phyloP scores from a whole-genome alignment of 192 early-diverging fungal genomes.

The Coemansia sp. region DNA sequence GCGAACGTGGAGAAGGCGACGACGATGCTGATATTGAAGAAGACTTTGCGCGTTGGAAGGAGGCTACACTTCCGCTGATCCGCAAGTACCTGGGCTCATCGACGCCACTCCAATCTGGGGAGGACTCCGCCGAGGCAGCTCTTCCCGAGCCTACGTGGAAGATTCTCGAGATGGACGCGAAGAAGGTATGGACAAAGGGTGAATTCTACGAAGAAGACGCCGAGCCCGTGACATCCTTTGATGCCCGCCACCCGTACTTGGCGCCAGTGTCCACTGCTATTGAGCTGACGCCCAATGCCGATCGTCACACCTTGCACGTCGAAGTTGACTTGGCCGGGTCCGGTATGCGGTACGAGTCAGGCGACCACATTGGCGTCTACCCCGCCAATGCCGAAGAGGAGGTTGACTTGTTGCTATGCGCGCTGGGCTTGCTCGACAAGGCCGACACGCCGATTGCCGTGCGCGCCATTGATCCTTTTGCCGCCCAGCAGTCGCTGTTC shows the following conservation, averaged over 20 bases:
- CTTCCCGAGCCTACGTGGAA: conserved; percentile 54
- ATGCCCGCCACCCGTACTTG: conserved; percentile 85
- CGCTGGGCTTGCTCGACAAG: conserved; percentile 62
- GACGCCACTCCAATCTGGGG: conserved; percentile 40
- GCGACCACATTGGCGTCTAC: conserved; percentile 95
- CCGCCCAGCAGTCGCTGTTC: conserved; percentile 82
- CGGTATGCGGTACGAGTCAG: conserved; percentile 83
- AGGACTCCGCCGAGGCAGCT: conserved; percentile 10
- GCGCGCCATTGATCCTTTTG: conserved; percentile 69
- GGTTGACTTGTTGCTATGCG: conserved; percentile 63
- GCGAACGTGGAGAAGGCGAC: conserved; percentile 90
- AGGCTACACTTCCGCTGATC: conserved; percentile 75
- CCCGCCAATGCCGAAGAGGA: conserved; percentile 82
- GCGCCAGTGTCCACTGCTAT: conserved; percentile 64
- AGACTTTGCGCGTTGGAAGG: conserved; percentile 96
- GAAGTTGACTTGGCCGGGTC: conserved; percentile 88
- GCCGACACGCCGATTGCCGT: conserved; percentile 72
- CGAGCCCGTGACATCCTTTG: conserved; percentile 56
- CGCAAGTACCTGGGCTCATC: conserved; percentile 65
- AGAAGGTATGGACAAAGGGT: conserved; percentile 42
- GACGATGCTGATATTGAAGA: conserved; percentile 96
- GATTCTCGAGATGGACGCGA: conserved; percentile 57
- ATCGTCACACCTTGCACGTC: conserved; percentile 89
- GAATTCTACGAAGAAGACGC: conserved; percentile 20
- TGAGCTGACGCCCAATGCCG: conserved; percentile 66